These are phyloP conservation scores for Ophiostoma sp. DNA, from an alignment of 2,329 filamentous ascomycete genomes.

Conservation along the genomic window DNA sequence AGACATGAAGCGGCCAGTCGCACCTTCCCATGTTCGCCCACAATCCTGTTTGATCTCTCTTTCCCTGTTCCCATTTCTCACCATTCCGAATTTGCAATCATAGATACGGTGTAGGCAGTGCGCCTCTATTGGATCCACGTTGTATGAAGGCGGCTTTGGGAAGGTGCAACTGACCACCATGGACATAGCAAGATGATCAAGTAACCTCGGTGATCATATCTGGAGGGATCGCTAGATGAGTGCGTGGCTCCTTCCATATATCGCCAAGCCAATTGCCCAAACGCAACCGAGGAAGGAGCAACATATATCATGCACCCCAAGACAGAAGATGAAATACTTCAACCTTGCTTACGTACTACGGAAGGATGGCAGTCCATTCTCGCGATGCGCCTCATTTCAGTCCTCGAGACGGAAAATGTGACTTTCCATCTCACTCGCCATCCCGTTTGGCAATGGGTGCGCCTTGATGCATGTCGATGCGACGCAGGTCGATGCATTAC, in stretches of 20 bases:
- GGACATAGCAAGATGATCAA: background rate
- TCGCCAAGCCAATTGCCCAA: background rate
- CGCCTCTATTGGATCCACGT: conserved; percentile 8
- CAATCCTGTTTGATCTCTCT: background rate
- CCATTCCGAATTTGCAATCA: background rate
- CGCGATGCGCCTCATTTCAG: background rate
- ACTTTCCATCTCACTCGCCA: background rate
- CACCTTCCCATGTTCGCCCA: background rate
- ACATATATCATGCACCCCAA: background rate
- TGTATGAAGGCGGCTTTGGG: background rate
- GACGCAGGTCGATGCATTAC: background rate
- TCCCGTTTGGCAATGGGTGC: background rate
- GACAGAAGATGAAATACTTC: background rate
- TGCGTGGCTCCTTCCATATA: background rate
- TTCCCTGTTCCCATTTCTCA: background rate
- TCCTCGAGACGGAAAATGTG: background rate
- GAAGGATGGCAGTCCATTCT: background rate
- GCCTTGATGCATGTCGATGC: background rate
- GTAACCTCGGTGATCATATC: background rate
- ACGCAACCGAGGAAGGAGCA: background rate
- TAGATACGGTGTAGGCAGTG: background rate
- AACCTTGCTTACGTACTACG: background rate
- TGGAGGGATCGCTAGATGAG: background rate
- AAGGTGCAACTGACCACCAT: background rate
- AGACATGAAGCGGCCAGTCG: background rate